Evolutionary conservation across 2,329 filamentous ascomycete species (phyloP).

Genomic region (Fusarium camptoceras): DNA sequence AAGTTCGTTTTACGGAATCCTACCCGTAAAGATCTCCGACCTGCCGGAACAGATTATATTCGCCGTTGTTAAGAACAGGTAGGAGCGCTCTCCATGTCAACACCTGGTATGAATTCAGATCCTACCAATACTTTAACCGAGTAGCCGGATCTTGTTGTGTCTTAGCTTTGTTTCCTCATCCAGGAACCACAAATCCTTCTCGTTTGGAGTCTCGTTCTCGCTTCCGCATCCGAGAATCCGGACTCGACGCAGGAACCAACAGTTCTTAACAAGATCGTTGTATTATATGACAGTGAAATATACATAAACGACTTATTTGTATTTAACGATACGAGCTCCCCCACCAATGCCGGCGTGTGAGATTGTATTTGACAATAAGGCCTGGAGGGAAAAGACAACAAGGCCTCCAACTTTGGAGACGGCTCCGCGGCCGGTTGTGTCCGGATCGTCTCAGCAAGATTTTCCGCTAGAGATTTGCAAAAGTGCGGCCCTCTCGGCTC

Average conservation of each 20-base stretch:
- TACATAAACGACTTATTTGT: not conserved
- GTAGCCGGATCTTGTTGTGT: not conserved
- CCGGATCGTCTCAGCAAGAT: conserved; percentile 7
- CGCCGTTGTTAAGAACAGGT: not conserved
- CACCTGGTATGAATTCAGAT: too few species aligned
- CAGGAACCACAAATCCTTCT: not conserved
- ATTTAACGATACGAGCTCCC: not conserved
- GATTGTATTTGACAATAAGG: not conserved
- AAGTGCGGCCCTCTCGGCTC: not conserved
- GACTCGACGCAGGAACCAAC: not conserved
- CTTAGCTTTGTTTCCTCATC: not conserved
- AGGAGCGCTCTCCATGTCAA: not conserved
- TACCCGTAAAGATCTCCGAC: not conserved
- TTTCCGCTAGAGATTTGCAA: not conserved
- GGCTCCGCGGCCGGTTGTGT: not conserved
- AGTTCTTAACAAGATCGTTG: not conserved
- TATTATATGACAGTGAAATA: not conserved
- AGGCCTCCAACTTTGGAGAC: not conserved
- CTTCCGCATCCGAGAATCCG: not conserved
- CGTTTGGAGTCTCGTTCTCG: not conserved
- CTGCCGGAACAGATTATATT: not conserved
- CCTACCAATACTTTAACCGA: not conserved
- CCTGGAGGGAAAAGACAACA: too few species aligned
- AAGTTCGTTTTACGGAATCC: too few species aligned
- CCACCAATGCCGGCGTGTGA: not conserved